Evolutionary conservation across 2,329 filamentous ascomycete species (phyloP), one percentile per base, ranked within the genome.

Genomic region (Aspergillus quadricinctus): DNA sequence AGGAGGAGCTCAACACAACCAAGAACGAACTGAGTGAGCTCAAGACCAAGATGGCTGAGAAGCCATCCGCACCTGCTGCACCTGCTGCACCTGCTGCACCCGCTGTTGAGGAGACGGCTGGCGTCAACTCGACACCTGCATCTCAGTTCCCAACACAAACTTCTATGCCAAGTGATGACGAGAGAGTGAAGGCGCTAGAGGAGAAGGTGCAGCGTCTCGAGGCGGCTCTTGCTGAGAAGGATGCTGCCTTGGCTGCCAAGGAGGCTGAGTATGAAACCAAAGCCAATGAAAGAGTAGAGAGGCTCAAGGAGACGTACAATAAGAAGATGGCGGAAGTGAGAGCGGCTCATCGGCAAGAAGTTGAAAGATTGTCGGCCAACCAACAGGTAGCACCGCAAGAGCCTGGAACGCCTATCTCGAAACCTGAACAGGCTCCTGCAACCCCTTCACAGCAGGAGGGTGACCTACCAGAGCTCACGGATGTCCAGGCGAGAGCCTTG

Each of bases 251-350:
- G 74, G 73, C 78, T 40, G 74, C 79, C 25, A 80, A 83, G 61
- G 75, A 81, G 55, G 67, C 74, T 8, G 76, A 82, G 51, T 71
- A 80, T 31, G 80, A 84, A 52, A 71, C 77, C 27, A 74, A 78
- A 52, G 66, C 79, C 55, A 77, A 81, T 50, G 74, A 78, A 56
- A 70, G 74, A 10, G 70, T 78, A 1, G 80, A 82, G 53, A 83
- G 86, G 58, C 77, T 88, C 17, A 88, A 92, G 66, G 81, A 84
- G 29, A 85, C 81, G 10, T 79, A 89, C 57, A 88, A 88, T 65
- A 86, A 84, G 68, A 90, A 88, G 68, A 79, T 96, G 17, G 74
- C 70, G 8, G 83, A 86, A 50, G 74, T 79, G 10, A 79, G 75
- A 59, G 75, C 78, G 31, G 70, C 77, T 54, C 77, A 83, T 53